phyloP scores from a whole-genome alignment of 2,329 filamentous ascomycete genomes.

The Claviceps capensis region DNA sequence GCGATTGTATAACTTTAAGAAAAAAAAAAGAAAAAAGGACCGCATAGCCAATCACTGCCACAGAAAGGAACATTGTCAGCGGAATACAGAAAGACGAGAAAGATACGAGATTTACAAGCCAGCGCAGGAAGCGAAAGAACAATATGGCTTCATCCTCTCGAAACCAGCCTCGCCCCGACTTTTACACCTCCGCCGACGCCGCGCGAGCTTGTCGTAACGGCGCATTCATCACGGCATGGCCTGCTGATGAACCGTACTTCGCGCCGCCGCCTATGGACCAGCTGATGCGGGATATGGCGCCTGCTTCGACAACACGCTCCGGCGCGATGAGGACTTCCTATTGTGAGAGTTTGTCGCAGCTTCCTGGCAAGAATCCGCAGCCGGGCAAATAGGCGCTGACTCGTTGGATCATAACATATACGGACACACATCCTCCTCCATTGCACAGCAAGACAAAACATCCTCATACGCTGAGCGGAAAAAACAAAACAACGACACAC shows the following conservation, averaged over 20 bases:
- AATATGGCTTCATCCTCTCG: neutral
- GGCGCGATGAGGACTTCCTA: neutral
- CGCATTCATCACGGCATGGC: constrained; percentile 17
- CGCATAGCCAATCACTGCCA: no score
- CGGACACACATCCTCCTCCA: neutral
- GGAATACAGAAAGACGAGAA: no score
- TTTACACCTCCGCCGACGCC: constrained; percentile 14
- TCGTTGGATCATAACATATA: neutral
- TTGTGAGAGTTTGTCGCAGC: neutral
- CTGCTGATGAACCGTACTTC: constrained; percentile 13
- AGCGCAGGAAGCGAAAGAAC: neutral
- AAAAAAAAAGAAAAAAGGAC: no score
- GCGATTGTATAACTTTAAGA: no score
- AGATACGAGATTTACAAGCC: neutral
- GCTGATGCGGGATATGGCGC: neutral
- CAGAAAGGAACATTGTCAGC: no score
- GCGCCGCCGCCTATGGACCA: constrained; percentile 4
- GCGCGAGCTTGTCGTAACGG: constrained; percentile 11
- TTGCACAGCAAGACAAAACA: no score
- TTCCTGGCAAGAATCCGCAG: neutral
- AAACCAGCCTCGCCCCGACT: neutral
- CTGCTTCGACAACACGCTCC: neutral
- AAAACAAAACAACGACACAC: no score
- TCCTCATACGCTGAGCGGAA: no score
- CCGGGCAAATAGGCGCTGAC: neutral